A percentile compares a stretch with the other conserved stretches of the same genome.
These are phyloP conservation scores for Leccinum truebloodii DNA, from an alignment of 768 basidiomycete species.

Conservation along the genomic window DNA sequence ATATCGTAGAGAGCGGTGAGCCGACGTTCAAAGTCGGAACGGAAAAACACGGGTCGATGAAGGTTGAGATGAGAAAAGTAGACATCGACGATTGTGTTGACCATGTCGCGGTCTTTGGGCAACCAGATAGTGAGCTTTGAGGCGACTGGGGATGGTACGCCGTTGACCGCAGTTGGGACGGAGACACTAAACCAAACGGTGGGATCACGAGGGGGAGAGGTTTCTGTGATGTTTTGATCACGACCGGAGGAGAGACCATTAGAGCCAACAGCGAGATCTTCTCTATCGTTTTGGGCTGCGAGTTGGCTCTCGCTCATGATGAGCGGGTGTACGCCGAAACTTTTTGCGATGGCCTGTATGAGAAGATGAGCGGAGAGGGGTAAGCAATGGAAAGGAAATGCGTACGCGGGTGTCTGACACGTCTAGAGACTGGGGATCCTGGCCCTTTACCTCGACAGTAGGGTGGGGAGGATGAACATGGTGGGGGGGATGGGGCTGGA, in stretches of 20 bases:
- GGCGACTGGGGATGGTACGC: constrained; percentile 20
- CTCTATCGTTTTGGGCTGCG: constrained; percentile 51
- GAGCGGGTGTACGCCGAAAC: constrained; percentile 72
- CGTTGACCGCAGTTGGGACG: constrained; percentile 48
- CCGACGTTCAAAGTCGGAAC: constrained; percentile 64
- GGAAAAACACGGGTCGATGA: constrained; percentile 76
- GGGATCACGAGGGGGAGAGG: constrained; percentile 58
- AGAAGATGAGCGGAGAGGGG: constrained; percentile 8
- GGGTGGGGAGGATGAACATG: constrained; percentile 23
- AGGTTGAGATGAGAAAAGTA: constrained; percentile 79
- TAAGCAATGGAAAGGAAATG: background rate
- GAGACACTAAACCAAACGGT: constrained; percentile 60
- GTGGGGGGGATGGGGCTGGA: constrained; percentile 30
- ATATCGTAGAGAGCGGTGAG: constrained; percentile 69
- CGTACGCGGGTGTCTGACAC: constrained; percentile 67
- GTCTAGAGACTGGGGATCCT: constrained; percentile 62
- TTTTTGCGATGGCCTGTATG: constrained; percentile 65
- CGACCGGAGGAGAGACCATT: constrained; percentile 69
- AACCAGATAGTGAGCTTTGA: constrained; percentile 56
- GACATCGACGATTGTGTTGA: constrained; percentile 58
- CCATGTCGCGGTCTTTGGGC: constrained; percentile 74
- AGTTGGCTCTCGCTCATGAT: constrained; percentile 69
- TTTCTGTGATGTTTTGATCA: constrained; percentile 57
- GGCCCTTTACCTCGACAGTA: constrained; percentile 51
- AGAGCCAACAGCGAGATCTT: constrained; percentile 79